Evolutionary conservation across 1,139 yeast species (phyloP).

Genomic region (Debaryomyces sp.): DNA sequence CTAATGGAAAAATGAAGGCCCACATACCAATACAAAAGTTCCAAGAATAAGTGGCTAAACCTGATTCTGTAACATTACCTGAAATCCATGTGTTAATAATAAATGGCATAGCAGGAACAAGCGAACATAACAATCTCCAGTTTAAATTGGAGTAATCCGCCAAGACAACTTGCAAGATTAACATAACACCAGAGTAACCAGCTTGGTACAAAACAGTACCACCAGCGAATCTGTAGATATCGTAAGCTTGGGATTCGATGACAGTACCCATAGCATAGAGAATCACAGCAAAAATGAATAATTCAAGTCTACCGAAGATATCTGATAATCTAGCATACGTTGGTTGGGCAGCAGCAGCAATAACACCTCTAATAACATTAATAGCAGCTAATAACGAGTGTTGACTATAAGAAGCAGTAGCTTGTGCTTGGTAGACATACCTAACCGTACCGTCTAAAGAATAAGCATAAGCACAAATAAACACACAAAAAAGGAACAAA

Average conservation of each 20-base stretch:
- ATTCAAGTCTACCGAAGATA: slow-evolving; percentile 67
- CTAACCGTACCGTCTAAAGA: slow-evolving; percentile 65
- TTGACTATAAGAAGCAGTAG: slow-evolving; percentile 55
- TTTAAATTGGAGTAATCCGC: slow-evolving; percentile 70
- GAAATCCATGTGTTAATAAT: slow-evolving; percentile 78
- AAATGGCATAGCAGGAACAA: slow-evolving; percentile 69
- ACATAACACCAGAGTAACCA: slow-evolving; percentile 67
- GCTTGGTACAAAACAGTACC: slow-evolving; percentile 72
- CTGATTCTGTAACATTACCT: slow-evolving; percentile 51
- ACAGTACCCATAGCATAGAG: slow-evolving; percentile 73
- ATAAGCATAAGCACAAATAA: slow-evolving; percentile 64
- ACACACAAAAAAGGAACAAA: slow-evolving; percentile 51
- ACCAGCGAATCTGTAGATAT: slow-evolving; percentile 68
- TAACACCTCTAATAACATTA: slow-evolving; percentile 61
- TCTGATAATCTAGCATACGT: slow-evolving; percentile 71
- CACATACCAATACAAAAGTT: slow-evolving; percentile 78
- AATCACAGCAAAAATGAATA: slow-evolving; percentile 54
- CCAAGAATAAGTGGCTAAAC: slow-evolving; percentile 48
- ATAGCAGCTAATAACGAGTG: slow-evolving; percentile 70
- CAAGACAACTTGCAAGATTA: slow-evolving; percentile 56
- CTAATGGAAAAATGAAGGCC: slow-evolving; percentile 74
- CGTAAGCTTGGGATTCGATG: slow-evolving; percentile 66
- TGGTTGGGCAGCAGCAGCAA: slow-evolving; percentile 75
- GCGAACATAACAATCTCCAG: slow-evolving; percentile 68
- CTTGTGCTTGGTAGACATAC: slow-evolving; percentile 50